Evolutionary conservation across 169 alveolate genomes (phyloP), one percentile per base, ranked within the genome.

Genomic region (Plasmodium relictum): DNA sequence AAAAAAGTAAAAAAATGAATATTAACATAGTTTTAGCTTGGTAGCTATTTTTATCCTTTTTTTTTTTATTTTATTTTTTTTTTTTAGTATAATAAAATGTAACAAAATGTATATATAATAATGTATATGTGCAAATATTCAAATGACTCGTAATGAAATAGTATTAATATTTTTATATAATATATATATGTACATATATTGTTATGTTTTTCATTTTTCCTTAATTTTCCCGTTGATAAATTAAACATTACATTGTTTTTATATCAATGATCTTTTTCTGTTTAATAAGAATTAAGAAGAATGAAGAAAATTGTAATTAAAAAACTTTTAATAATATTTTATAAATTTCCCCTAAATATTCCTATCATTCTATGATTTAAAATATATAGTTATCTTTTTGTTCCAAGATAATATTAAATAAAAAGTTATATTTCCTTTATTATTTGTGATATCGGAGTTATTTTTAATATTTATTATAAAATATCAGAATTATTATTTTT

Each of bases 221-320:
- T 16, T 6, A 66, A 37, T 48, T 74, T 61, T 61, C 37, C 22
- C 41, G 63, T 41, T 18, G 18, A 20, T 18, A 31, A 18, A 61
- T 66, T 74, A 10, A 45, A 62, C 41, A 62, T 12, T 52, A 68
- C 88, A 74, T 45, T 66, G 61, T 22, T 74, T 74, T 74, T 61
- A 39, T 39, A n/a, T 31, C 39, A 31, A 2, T 31, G 39, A 31
- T 31, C 3, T 2, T 31, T 31, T 31, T 31, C 3, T 31, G 1
- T 31, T 31, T 31, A 1, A 31, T 31, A 31, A 31, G 3, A 31
- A 31, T 31, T 31, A 31, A 31, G 39, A 31, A 31, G 39, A 31
- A 31, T 31, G 39, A 31, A 31, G 39, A 3, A 31, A 31, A 31
- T 2, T 31, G 39, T 31, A 3, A 1, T 31, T 3, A 31, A 2